Conservation (phyloP, 768 basidiomycete genomes). For the Sporobolomyces roseus region DNA sequence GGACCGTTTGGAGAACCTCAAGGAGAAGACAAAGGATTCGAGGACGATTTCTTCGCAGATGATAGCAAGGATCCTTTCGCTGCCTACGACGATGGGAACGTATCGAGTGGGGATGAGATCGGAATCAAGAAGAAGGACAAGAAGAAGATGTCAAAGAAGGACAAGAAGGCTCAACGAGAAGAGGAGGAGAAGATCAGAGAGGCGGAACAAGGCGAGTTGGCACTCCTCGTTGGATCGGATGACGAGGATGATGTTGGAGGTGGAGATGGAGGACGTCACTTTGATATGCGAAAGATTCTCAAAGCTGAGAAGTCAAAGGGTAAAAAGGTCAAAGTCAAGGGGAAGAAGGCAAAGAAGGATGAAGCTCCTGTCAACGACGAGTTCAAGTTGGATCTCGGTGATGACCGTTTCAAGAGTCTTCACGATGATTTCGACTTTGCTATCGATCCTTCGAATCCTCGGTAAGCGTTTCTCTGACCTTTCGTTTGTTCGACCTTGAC, state of each 20-base stretch:
- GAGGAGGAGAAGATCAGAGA: slow-evolving; percentile 32
- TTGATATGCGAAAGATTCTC: slow-evolving; percentile 82
- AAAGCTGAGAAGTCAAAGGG: slow-evolving; percentile 71
- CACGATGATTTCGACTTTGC: slow-evolving; percentile 89
- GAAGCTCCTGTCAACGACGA: slow-evolving; percentile 69
- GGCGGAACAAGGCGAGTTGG: slow-evolving; percentile 37
- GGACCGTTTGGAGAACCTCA: slow-evolving; percentile 24
- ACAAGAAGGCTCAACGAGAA: slow-evolving; percentile 40
- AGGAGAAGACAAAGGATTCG: slow-evolving; percentile 43
- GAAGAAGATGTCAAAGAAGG: slow-evolving; percentile 34
- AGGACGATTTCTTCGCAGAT: slow-evolving; percentile 75
- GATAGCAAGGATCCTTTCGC: slow-evolving; percentile 42
- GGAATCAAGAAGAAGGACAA: slow-evolving; percentile 41
- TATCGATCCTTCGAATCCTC: slow-evolving; percentile 92
- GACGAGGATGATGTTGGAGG: slow-evolving; percentile 55
- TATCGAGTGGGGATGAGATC: slow-evolving; percentile 42
- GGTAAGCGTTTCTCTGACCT: slow-evolving; percentile 59
- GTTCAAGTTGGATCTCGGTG: slow-evolving; percentile 77
- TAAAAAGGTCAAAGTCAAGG: slow-evolving; percentile 49
- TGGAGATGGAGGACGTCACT: slow-evolving; percentile 65
- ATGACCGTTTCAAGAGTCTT: slow-evolving; percentile 79
- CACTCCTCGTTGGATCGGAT: slow-evolving; percentile 54
- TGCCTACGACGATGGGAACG: slow-evolving; percentile 33
- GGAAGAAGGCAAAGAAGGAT: slow-evolving; percentile 51
- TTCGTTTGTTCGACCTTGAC: neutral